Base-by-base conservation (phyloP, 2,329 filamentous ascomycete species). In the Aureobasidium sp. region DNA sequence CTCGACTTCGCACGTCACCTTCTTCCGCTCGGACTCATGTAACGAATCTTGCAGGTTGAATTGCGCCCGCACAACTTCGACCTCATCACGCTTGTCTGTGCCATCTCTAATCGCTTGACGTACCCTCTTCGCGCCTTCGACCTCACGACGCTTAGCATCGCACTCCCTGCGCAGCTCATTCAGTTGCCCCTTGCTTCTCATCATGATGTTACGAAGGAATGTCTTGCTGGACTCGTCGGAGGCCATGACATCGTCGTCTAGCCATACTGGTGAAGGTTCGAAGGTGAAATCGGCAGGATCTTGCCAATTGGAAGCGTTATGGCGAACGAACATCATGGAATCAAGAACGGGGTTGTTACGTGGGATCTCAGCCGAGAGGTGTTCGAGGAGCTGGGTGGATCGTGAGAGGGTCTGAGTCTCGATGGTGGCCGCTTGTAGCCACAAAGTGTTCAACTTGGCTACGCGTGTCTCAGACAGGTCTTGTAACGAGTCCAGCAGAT, bases 321-420 rank as follows among this genome's bases (percentile, higher is more conserved):
- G 94, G 65, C 89, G 87, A 63, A 96, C 87, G 74, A 97, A 99
- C 94, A 99, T 99, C 82, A 96, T 90, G 24, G 92, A 96, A 75
- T 99, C 95, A 44, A 99, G 82, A 50, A 88, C 83, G 10, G 94
- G 94, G 65, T 89, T 83, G 72, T 99, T 99, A 63, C 93, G 85
- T 13, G 88, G 84, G 55, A 99, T 94, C 71, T 97, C 93, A 63
- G 84, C 82, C 5, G 86, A 80, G 12, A 97, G 82, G 67, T 88
- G 86, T 34, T 88, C 82, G 67, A 96, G 79, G 64, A 90, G 83
- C 43, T 85, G 84, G 4, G 84, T 84, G 71, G 90, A 92, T 67
- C 87, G 85, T 64, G 86, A 82, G 52, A 97, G 79, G 71, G 91
- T 89, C n/a, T 81, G 79, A n/a, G 82, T 84, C 74, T 99, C 94